Conservation (phyloP, 192 early-diverging fungal genomes). For the Radiomyces spectabilis region DNA sequence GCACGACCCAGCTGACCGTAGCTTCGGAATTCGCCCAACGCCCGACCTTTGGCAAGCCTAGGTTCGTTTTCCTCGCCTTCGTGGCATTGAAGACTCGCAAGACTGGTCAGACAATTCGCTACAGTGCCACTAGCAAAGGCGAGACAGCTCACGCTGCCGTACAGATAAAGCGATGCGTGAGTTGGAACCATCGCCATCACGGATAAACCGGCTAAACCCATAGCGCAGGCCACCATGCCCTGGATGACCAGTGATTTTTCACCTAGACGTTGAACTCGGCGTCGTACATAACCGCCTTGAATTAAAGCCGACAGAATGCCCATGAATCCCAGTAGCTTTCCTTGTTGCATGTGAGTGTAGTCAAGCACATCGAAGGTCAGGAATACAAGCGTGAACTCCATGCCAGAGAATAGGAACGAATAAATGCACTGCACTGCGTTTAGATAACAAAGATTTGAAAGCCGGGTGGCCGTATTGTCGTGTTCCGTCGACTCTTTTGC, state of each 20-base stretch:
- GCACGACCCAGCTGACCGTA: slow-evolving; percentile 89
- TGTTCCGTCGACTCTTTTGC: slow-evolving; percentile 14
- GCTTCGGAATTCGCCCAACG: slow-evolving; percentile 80
- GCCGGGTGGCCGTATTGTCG: neutral
- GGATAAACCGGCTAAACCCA: slow-evolving; percentile 59
- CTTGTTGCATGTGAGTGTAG: slow-evolving; percentile 85
- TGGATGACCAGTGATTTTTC: slow-evolving; percentile 72
- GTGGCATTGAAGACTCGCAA: slow-evolving; percentile 58
- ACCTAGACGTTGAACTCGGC: slow-evolving; percentile 53
- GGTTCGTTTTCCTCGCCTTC: slow-evolving; percentile 20
- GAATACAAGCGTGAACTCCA: slow-evolving; percentile 99
- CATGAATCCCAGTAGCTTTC: slow-evolving; percentile 77
- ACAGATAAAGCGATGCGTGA: slow-evolving; percentile 9
- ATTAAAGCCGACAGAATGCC: slow-evolving; percentile 82
- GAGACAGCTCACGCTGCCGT: slow-evolving; percentile 70
- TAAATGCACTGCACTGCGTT: slow-evolving; percentile 77
- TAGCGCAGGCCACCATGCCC: slow-evolving; percentile 62
- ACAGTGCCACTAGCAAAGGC: slow-evolving; percentile 93
- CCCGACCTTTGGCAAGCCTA: slow-evolving; percentile 51
- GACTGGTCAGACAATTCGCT: slow-evolving; percentile 79
- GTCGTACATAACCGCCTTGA: slow-evolving; percentile 90
- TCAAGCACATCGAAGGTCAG: slow-evolving; percentile 87
- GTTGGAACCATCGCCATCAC: slow-evolving; percentile 22
- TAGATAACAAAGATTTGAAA: slow-evolving; percentile 43
- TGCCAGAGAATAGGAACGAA: slow-evolving; percentile 90